Percentiles rank a stretch among this genome's conserved stretches.
These are phyloP conservation scores for Didymella segeticola DNA, from an alignment of 2,329 filamentous ascomycete species.

Conservation along the genomic window DNA sequence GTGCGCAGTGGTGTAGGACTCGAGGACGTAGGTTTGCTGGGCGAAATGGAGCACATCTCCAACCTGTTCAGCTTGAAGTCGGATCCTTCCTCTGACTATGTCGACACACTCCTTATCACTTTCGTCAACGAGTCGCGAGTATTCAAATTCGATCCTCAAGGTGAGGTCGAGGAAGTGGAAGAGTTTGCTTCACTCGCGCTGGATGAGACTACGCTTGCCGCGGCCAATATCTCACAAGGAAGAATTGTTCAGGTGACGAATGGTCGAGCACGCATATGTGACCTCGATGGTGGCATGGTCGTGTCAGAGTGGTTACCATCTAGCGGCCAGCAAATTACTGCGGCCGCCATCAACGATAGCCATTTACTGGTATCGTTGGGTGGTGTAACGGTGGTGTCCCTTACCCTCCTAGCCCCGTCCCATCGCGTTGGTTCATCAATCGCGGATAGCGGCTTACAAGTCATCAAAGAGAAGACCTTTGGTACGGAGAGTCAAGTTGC, in stretches of 20 bases:
- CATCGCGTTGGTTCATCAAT: constrained; percentile 10
- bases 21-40: constrained; percentile 83
- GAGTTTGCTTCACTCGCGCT: constrained; percentile 74
- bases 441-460: constrained; percentile 59
- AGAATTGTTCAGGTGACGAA: constrained; percentile 79
- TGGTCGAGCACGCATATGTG: constrained; percentile 66
- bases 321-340: constrained; percentile 68
- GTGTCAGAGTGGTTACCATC: constrained; percentile 65
- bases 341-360: constrained; percentile 74
- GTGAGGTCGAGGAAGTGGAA: constrained; percentile 87
- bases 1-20: constrained; percentile 93
- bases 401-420: constrained; percentile 59
- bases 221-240: constrained; percentile 67
- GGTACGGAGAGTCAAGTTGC: constrained; percentile 78
- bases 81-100: constrained; percentile 56
- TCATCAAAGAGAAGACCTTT: constrained; percentile 67
- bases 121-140: constrained; percentile 84
- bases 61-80: constrained; percentile 73
- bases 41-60: constrained; percentile 76
- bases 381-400: constrained; percentile 73
- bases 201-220: constrained; percentile 74
- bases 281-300: constrained; percentile 62
- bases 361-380: constrained; percentile 77
- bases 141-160: constrained; percentile 76
- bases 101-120: constrained; percentile 79